These are phyloP conservation scores for Hypomontagnella submonticulosa DNA, from an alignment of 495 filamentous ascomycete genomes.

Conservation along the genomic window DNA sequence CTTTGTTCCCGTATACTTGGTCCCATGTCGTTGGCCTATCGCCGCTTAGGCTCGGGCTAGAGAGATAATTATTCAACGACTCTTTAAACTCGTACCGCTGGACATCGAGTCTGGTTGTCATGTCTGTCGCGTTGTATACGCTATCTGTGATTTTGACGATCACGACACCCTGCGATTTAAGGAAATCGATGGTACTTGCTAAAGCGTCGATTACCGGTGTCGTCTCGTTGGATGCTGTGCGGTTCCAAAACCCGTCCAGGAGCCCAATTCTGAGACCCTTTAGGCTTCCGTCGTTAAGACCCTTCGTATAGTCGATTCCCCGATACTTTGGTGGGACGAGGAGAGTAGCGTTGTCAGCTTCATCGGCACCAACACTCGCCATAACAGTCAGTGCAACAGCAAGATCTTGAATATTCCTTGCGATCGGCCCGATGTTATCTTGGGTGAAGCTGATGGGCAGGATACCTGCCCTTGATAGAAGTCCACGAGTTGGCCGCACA, in stretches of 20 bases:
- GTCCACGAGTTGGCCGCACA: slow-evolving; percentile 67
- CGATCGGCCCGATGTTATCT: slow-evolving; percentile 71
- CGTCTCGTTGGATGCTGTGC: slow-evolving; percentile 58
- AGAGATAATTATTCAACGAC: slow-evolving; percentile 60
- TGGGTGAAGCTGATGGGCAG: slow-evolving; percentile 72
- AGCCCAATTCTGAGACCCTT: slow-evolving; percentile 59
- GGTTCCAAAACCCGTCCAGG: slow-evolving; percentile 63
- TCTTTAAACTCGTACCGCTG: slow-evolving; percentile 69
- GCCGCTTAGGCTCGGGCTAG: slow-evolving; percentile 44
- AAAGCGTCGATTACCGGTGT: slow-evolving; percentile 63
- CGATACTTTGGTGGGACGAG: slow-evolving; percentile 48
- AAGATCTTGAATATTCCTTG: slow-evolving; percentile 63
- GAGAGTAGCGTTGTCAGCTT: slow-evolving; percentile 57
- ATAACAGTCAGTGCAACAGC: slow-evolving; percentile 66
- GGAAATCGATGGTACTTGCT: slow-evolving; percentile 44
- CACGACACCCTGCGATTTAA: slow-evolving; percentile 50
- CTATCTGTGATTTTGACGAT: slow-evolving; percentile 61
- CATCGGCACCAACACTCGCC: slow-evolving; percentile 60
- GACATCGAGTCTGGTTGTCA: slow-evolving; percentile 62
- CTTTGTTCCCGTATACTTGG: slow-evolving; percentile 55
- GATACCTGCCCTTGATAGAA: slow-evolving; percentile 63
- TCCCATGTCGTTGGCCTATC: slow-evolving; percentile 54
- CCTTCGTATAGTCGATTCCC: slow-evolving; percentile 56
- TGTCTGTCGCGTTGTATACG: slow-evolving; percentile 59
- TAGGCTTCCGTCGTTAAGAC: slow-evolving; percentile 50